Conservation (phyloP, 805 yeast genomes). For the Saccharomycopsis sp. region DNA sequence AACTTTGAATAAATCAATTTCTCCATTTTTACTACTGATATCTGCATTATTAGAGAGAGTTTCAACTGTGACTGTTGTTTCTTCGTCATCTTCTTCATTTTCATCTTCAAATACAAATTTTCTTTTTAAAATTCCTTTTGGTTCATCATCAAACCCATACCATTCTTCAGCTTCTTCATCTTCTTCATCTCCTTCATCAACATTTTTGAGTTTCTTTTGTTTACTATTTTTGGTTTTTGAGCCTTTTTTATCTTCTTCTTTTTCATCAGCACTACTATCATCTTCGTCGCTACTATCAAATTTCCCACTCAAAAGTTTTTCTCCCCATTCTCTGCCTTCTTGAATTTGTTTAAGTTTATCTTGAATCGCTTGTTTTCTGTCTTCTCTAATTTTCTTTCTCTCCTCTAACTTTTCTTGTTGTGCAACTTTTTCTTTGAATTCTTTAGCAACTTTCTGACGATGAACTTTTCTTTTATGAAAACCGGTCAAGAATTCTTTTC, state of each 20-base stretch:
- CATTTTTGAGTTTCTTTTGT: slow-evolving; percentile 10
- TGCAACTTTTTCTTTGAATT: slow-evolving; percentile 65
- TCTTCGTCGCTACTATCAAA: slow-evolving; percentile 19
- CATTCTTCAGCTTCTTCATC: slow-evolving; percentile 26
- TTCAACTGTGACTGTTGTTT: slow-evolving; percentile 33
- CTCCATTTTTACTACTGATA: slow-evolving; percentile 25
- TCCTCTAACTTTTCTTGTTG: slow-evolving; percentile 65
- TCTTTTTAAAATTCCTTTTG: slow-evolving; percentile 19
- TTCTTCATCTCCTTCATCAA: slow-evolving; percentile 19
- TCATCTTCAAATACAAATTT: slow-evolving; percentile 16
- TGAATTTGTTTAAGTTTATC: slow-evolving; percentile 48
- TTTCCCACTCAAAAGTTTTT: slow-evolving; percentile 18
- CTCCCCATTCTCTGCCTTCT: slow-evolving; percentile 22
- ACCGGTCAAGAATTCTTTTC: slow-evolving; percentile 83
- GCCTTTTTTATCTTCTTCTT: slow-evolving; percentile 17
- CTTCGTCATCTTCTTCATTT: slow-evolving; percentile 21
- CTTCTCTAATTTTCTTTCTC: slow-evolving; percentile 57
- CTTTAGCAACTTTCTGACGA: slow-evolving; percentile 79
- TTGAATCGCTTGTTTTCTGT: slow-evolving; percentile 54
- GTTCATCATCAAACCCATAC: slow-evolving; percentile 27
- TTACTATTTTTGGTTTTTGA: slow-evolving; percentile 19
- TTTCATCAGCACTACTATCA: slow-evolving; percentile 20
- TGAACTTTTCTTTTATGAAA: slow-evolving; percentile 89
- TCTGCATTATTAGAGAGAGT: slow-evolving; percentile 33
- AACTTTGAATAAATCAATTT: slow-evolving; percentile 47